A percentile compares a stretch with the other conserved stretches of the same genome.
These are phyloP conservation scores for Starmerella gropengiesseri DNA, from an alignment of 805 yeast species.

Conservation along the genomic window DNA sequence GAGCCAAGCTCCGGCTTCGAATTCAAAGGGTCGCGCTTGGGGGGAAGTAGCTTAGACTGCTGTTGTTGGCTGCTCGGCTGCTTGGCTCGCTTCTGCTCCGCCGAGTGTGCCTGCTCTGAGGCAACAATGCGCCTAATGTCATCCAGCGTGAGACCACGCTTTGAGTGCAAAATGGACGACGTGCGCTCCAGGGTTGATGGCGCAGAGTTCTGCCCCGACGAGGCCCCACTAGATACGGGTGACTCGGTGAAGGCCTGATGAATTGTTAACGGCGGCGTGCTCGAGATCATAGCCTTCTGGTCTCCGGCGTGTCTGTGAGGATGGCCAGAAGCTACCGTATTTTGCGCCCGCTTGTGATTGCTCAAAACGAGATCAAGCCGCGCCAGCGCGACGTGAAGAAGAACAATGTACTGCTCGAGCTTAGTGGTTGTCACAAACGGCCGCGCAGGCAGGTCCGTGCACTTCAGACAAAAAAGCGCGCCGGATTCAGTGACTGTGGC, in stretches of 20 bases:
- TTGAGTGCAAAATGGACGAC: slow-evolving; percentile 60
- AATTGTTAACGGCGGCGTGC: slow-evolving; percentile 3
- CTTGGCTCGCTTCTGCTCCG: slow-evolving; percentile 6
- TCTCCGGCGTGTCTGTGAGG: too few relatives aligned
- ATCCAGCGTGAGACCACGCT: slow-evolving; percentile 79
- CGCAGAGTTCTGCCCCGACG: not conserved
- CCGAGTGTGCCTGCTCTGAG: slow-evolving; percentile 66
- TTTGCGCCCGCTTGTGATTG: slow-evolving; percentile 18
- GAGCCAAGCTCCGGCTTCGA: not conserved
- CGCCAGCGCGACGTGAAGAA: slow-evolving; percentile 73
- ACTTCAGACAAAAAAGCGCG: not conserved
- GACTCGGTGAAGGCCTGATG: not conserved
- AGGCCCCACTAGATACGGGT: not conserved
- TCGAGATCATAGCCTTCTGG: not conserved
- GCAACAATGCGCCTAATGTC: slow-evolving; percentile 96
- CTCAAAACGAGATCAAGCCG: slow-evolving; percentile 41
- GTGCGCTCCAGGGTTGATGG: slow-evolving; percentile 43
- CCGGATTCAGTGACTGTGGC: slow-evolving; percentile 9
- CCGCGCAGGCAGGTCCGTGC: slow-evolving; percentile 15
- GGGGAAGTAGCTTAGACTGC: not conserved
- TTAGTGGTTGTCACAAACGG: slow-evolving; percentile 52
- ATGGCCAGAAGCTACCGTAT: too few relatives aligned
- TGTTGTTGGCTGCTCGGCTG: slow-evolving; percentile 1
- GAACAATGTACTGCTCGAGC: slow-evolving; percentile 60
- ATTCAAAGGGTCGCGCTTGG: too few relatives aligned